A percentile compares a stretch with the other conserved stretches of the same genome.
Conservation (phyloP, 805 yeast genomes). For the Starmerella bombi region DNA sequence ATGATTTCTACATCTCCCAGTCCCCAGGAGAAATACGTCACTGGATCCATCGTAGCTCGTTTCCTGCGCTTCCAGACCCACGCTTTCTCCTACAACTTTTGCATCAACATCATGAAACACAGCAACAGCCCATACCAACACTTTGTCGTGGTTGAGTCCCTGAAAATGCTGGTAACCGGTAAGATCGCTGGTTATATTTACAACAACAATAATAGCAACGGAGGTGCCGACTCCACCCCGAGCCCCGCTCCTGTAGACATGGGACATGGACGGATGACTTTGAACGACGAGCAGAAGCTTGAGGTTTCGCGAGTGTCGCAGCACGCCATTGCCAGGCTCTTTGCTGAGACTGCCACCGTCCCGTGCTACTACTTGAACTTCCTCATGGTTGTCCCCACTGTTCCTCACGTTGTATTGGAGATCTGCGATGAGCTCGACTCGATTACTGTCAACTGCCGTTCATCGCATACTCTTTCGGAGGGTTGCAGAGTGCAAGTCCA, state of each 20-base stretch:
- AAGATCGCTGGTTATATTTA: constrained; percentile 5
- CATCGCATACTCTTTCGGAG: not conserved
- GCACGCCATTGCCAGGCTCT: constrained; percentile 10
- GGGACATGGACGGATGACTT: not conserved
- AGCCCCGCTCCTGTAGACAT: not conserved
- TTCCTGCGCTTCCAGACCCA: constrained; percentile 49
- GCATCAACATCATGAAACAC: constrained; percentile 44
- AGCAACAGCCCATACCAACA: constrained; percentile 49
- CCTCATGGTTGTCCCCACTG: constrained; percentile 27
- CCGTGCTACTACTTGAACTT: constrained; percentile 17
- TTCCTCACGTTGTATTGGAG: constrained; percentile 23
- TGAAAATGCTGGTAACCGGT: constrained; percentile 43
- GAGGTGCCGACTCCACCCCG: not conserved
- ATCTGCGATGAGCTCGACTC: constrained; percentile 26
- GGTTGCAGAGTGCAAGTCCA: constrained; percentile 5
- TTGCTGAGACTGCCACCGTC: constrained; percentile 1
- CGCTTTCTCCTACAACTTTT: constrained; percentile 42
- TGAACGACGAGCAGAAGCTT: constrained; percentile 6
- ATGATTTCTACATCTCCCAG: constrained; percentile 27
- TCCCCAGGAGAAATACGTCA: constrained; percentile 24
- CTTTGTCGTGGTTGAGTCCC: constrained; percentile 48
- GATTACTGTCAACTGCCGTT: not conserved
- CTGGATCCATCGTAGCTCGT: constrained; percentile 51
- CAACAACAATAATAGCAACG: not conserved
- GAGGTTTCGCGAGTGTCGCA: constrained; percentile 16